Evolutionary conservation across 805 yeast genomes (phyloP), one percentile per base, ranked within the genome.

Genomic region (Starmerella bombicola): DNA sequence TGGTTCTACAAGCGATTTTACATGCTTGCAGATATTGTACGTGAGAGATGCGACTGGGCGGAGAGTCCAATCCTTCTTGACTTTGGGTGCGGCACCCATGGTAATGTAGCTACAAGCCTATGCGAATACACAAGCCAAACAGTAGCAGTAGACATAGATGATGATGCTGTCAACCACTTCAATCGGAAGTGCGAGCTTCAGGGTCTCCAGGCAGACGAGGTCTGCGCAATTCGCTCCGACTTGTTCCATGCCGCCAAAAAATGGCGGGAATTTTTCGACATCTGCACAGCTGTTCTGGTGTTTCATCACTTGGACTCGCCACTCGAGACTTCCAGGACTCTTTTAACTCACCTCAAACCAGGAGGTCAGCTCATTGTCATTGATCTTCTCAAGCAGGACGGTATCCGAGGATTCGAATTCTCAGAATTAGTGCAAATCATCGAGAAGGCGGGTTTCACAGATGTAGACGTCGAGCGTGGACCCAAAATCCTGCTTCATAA

Each of bases 31-130:
- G 26, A 30, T 10, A 32, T 44, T 3, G 31, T 40, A 17, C 21
- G 35, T 6, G 23, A 24, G 8, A 37, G 31, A 15, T 32, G 31
- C 22, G 31, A 3, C 4, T 37, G 45, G 42, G 2, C 9, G 8
- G 40, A 34, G 9, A 2, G 25, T 5, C 33, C 40, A 3, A 24
- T 10, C 24, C 33, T 43, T 22, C 41, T 46, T 10, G 49, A 46
- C 29, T 46, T 43, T 37, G 49, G 49, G 12, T 46, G 49, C 36
- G 49, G 49, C 13, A 18, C 12, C n/a, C 49, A 43, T 20, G 49
- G 49, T 10, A 30, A 23, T 19, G 23, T 46, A 3, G 42, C 50
- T 5, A 25, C 37, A 3, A 20, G 32, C 5, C 37, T 46, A 22
- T 35, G 41, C 28, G 29, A 29, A 13, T 19, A 19, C 18, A 34